Conservation (phyloP, 2,329 filamentous ascomycete genomes). For the Paracamarosporium sp. region DNA sequence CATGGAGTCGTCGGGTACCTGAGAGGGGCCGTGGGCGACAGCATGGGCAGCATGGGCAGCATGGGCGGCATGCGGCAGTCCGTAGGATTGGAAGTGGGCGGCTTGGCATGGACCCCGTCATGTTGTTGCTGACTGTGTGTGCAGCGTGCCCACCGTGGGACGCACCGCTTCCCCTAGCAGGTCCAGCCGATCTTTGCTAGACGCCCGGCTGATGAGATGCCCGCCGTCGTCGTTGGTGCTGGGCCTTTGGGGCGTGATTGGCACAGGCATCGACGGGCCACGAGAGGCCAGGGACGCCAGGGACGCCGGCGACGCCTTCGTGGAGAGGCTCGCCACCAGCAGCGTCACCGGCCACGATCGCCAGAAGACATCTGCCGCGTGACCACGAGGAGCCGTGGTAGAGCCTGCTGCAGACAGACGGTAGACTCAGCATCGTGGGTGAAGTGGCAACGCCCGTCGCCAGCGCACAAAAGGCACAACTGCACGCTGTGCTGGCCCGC, state of each 20-base stretch:
- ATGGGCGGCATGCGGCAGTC: neutral
- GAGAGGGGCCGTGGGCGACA: conserved; percentile 3
- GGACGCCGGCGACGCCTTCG: neutral
- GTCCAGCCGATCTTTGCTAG: conserved; percentile 9
- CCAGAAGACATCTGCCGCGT: neutral
- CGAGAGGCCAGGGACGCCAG: conserved; percentile 6
- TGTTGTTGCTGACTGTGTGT: neutral
- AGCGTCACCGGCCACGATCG: conserved; percentile 2
- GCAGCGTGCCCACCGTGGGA: too few relatives aligned
- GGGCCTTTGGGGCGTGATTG: conserved; percentile 16
- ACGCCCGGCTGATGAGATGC: conserved; percentile 10
- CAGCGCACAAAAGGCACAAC: conserved; percentile 1
- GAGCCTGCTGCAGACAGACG: neutral
- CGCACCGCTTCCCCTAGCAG: conserved; percentile 8
- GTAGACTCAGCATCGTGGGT: too few relatives aligned
- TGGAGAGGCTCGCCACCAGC: neutral
- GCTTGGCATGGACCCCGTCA: conserved; percentile 1
- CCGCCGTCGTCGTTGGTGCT: conserved; percentile 1
- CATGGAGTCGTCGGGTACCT: conserved; percentile 20
- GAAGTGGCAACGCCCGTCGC: neutral
- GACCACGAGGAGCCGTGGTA: neutral
- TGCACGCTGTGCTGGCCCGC: neutral
- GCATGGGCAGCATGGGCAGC: too few relatives aligned
- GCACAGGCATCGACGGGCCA: conserved; percentile 17
- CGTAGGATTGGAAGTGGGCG: conserved; percentile 1